These are phyloP conservation scores for Entophlyctis helioformis DNA, from an alignment of 192 early-diverging fungal genomes.

Conservation along the genomic window DNA sequence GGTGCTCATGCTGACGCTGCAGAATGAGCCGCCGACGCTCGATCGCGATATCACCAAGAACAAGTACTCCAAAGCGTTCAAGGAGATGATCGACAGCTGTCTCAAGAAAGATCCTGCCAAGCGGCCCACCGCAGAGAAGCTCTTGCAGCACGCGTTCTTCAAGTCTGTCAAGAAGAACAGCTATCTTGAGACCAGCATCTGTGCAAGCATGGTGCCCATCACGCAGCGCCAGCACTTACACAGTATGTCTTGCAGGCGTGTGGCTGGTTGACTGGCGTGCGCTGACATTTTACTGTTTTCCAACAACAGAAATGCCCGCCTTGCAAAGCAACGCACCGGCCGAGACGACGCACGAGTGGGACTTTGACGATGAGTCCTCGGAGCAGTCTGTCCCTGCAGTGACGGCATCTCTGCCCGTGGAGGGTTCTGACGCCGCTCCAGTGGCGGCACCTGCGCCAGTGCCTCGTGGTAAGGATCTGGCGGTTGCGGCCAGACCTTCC, in stretches of 20 bases:
- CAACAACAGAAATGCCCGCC: conserved; percentile 45
- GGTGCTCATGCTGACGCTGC: conserved; percentile 79
- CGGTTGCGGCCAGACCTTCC: too few species aligned
- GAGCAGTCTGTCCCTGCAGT: background rate
- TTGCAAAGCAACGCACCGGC: conserved; percentile 8
- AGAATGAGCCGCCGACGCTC: conserved; percentile 76
- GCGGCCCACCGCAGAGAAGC: conserved; percentile 61
- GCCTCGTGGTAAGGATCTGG: too few species aligned
- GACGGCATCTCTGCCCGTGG: background rate
- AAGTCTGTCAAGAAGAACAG: conserved; percentile 55
- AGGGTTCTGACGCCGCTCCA: background rate
- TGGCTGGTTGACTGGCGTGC: background rate
- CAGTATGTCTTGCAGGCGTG: conserved; percentile 5
- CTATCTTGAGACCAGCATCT: conserved; percentile 43
- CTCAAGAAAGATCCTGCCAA: conserved; percentile 67
- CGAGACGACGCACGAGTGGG: background rate
- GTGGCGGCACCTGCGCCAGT: too few species aligned
- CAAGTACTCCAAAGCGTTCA: conserved; percentile 65
- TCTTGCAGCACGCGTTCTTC: conserved; percentile 68
- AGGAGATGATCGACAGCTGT: conserved; percentile 80
- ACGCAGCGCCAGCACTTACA: conserved; percentile 54
- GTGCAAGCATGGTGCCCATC: conserved; percentile 53
- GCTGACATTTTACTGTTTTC: conserved; percentile 21
- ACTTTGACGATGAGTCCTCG: background rate
- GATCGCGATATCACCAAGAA: conserved; percentile 60